Conservation (phyloP, 1,284 basidiomycete species). For the Trametes pubescens region DNA sequence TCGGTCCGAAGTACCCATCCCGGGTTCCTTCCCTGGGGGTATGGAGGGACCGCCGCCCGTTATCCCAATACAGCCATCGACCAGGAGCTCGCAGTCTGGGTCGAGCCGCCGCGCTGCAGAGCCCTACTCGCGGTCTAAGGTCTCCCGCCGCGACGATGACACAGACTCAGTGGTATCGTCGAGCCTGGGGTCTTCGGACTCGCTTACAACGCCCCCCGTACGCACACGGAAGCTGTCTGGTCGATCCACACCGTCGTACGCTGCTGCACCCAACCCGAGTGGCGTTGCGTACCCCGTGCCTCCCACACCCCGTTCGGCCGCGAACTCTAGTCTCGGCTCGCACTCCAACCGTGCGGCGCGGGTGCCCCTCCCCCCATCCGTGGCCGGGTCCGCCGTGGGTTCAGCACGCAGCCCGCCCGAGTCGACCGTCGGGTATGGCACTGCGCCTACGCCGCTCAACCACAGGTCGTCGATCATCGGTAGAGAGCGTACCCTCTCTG, state of each 20-base stretch:
- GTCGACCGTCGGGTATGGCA: constrained; percentile 22
- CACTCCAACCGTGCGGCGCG: constrained; percentile 30
- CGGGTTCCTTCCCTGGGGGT: constrained; percentile 24
- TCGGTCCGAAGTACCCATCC: constrained; percentile 22
- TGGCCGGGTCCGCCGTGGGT: constrained; percentile 26
- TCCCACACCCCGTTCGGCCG: constrained; percentile 35
- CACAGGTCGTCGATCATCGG: constrained; percentile 28
- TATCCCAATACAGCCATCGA: constrained; percentile 32
- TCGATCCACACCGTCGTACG: constrained; percentile 38
- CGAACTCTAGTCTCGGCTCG: constrained; percentile 27
- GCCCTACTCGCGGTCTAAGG: constrained; percentile 28
- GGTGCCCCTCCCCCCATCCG: constrained; percentile 34
- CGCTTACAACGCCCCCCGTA: constrained; percentile 42
- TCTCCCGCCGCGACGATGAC: constrained; percentile 34
- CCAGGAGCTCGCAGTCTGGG: constrained; percentile 27
- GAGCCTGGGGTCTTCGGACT: constrained; percentile 38
- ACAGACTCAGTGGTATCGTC: constrained; percentile 39
- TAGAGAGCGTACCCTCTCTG: constrained; percentile 24
- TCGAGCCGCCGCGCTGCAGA: constrained; percentile 28
- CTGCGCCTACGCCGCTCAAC: constrained; percentile 21
- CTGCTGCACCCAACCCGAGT: constrained; percentile 35
- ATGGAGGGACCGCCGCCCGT: constrained; percentile 29
- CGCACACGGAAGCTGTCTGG: constrained; percentile 31
- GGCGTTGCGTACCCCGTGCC: constrained; percentile 37
- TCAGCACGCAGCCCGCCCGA: constrained; percentile 21